Evolutionary conservation across 805 yeast genomes (phyloP), one percentile per base, ranked within the genome.

Genomic region (Yamadazyma tumulicola): DNA sequence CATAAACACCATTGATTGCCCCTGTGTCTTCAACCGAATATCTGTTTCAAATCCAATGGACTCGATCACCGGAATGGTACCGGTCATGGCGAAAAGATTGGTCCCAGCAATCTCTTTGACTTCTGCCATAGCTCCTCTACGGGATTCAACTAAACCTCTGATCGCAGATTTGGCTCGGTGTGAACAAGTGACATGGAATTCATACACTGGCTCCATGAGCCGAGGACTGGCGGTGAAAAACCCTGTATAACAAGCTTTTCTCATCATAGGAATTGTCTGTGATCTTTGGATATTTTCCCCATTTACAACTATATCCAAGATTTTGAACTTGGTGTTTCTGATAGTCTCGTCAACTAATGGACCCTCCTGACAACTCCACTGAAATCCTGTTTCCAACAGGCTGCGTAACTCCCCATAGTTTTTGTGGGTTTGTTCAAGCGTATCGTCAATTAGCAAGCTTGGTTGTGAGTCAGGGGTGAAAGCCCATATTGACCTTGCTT

Each of bases 321-420:
- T 69, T 36, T 77, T 76, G 57, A 93, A 87, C 43, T 75, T 78
- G 5, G 81, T 76, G 35, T 79, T 74, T 34, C 85, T 62, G 5
- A 93, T 67, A 0, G 85, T 81, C 52, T 87, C 96, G 41, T 84
- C 95, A 42, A 94, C 79, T n/a, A 93, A 63, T 0, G 99, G 98
- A 0, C 98, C 98, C 48, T 85, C 95, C 37, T 77, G 68, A 0
- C 75, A 68, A 2, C 83, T 81, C 93, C 95, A 85, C 47, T 74
- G 72, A 59, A 91, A 93, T 0, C 97, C 98, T 45, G 80, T 81
- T 2, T 65, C 59, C 1, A 89, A 71, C 2, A 77, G 64, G 5
- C 74, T 79, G 41, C 75, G 79, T 19, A 74, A 65, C 0, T 60
- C 34, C n/a, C n/a, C n/a, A n/a, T n/a, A n/a, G 1, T 12, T 48